Base-by-base conservation (phyloP, 2,329 filamentous ascomycete species). In the Tolypocladium pustulatum region DNA sequence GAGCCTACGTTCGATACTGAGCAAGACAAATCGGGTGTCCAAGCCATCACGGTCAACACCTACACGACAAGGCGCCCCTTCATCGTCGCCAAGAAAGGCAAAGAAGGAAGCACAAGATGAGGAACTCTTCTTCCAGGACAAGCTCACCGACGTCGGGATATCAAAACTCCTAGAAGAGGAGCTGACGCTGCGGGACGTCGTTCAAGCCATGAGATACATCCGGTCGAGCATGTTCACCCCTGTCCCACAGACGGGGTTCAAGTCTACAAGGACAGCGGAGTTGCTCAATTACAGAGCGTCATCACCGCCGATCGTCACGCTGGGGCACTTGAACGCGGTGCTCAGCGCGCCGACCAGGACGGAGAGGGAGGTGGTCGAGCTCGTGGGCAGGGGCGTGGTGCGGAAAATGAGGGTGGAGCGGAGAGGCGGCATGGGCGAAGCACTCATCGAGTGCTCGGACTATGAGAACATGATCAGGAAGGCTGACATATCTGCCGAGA, bases 351-450 rank as follows among this genome's bases (percentile, higher is more conserved):
- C 87, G 1, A 89, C 87, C 0, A 76, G 75, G 1, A 83, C 84
- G 1, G 88, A 91, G 70, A 77, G 88, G 53, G 87, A 89, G 68
- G 77, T 88, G 25, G 85, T 81, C 4, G 79, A 84, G 64, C 75
- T 90, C 40, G 71, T 81, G 22, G 74, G 77, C 15, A 75, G 74
- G 13, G 86, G 87, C 0, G 73, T 79, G 5, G 60, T 90, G 53
- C 75, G 86, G 49, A 83, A 82, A 67, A 76, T 91, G 13, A 78
- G 81, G 2, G 81, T 91, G n/a, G 81, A 84, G 15, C 75, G 81
- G 41, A 75, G 85, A 13, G 84, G 81, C 3, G 77, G 77, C 20
- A 77, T 83, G 54, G 86, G 86, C 15, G 87, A 91, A 68, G 83
- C 82, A 1, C 72, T 91, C 13, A 80, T 89, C 17, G 75, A 86